A percentile compares a stretch with the other conserved stretches of the same genome.
These are phyloP conservation scores for Phytophthora pini DNA, from an alignment of 352 stramenopile species.

Conservation along the genomic window DNA sequence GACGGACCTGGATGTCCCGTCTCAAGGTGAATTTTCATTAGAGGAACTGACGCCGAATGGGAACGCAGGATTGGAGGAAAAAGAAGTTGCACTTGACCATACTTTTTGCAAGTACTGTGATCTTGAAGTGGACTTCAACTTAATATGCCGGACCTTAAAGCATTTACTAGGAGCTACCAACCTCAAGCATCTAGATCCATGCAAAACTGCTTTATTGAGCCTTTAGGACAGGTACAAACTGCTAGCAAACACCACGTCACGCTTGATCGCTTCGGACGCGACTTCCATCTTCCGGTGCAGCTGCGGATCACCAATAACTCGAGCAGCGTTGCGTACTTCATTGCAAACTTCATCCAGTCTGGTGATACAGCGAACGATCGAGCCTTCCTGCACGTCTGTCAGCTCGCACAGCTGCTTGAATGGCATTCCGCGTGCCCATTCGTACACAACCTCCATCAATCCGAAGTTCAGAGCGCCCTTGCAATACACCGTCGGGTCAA, in stretches of 20 bases:
- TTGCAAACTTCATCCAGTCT: conserved; percentile 97
- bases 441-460: conserved; percentile 95
- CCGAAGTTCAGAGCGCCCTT: conserved; percentile 96
- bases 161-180: too few relatives aligned
- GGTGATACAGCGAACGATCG: conserved; percentile 97
- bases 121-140: conserved; percentile 1
- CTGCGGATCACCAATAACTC: conserved; percentile 94
- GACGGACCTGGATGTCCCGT: too few relatives aligned
- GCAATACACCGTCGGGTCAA: conserved; percentile 93
- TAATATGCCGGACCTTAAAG: too few relatives aligned
- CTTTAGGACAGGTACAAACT: conserved; percentile 93
- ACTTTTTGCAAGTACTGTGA: conserved; percentile 19
- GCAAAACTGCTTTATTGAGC: too few relatives aligned
- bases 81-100: conserved; percentile 25
- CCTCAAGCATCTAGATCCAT: too few relatives aligned
- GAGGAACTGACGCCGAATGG: conserved; percentile 8
- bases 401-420: conserved; percentile 97
- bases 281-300: conserved; percentile 98
- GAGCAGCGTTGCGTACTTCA: conserved; percentile 96
- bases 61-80: conserved; percentile 17
- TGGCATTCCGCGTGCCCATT: conserved; percentile 97
- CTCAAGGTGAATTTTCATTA: background rate
- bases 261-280: conserved; percentile 96
- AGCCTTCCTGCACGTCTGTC: conserved; percentile 97
- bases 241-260: conserved; percentile 98